These are phyloP conservation scores for Calvatia gigantea DNA, from an alignment of 768 basidiomycete species.

Conservation along the genomic window DNA sequence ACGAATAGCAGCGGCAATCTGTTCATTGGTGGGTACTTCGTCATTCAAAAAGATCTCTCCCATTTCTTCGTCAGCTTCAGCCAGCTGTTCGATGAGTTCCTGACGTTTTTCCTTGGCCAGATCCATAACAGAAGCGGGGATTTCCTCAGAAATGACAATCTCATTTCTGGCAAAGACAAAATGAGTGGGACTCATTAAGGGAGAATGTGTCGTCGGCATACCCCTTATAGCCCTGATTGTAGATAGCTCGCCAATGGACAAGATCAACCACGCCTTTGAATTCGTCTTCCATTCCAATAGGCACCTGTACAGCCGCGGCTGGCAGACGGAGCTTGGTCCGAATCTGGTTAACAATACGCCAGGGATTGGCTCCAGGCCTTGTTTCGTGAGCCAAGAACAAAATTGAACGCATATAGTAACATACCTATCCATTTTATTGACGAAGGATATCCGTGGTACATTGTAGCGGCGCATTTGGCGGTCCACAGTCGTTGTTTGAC, in stretches of 20 bases:
- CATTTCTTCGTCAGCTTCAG: conserved; percentile 95
- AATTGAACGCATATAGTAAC: conserved; percentile 7
- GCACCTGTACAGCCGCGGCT: conserved; percentile 94
- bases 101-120: conserved; percentile 80
- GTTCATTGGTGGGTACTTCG: conserved; percentile 62
- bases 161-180: conserved; percentile 52
- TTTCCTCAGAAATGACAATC: conserved; percentile 81
- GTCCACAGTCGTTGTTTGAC: conserved; percentile 98
- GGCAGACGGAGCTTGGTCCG: conserved; percentile 87
- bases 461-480: conserved; percentile 97
- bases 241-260: conserved; percentile 90
- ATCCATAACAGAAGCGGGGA: conserved; percentile 71
- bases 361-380: conserved; percentile 96
- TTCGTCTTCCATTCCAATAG: conserved; percentile 86
- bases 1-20: conserved; percentile 82
- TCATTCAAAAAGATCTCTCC: conserved; percentile 90
- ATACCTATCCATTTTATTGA: conserved; percentile 98
- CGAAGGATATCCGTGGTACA: conserved; percentile 92
- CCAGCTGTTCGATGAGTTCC: conserved; percentile 92
- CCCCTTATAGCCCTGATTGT: conserved; percentile 96
- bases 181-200: not conserved
- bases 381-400: not conserved
- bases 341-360: conserved; percentile 91
- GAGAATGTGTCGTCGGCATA: conserved; percentile 30
- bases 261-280: conserved; percentile 92